Evolutionary conservation across 2,329 filamentous ascomycete species (phyloP).

Genomic region (Pseudopyrenochaeta lycopersici): DNA sequence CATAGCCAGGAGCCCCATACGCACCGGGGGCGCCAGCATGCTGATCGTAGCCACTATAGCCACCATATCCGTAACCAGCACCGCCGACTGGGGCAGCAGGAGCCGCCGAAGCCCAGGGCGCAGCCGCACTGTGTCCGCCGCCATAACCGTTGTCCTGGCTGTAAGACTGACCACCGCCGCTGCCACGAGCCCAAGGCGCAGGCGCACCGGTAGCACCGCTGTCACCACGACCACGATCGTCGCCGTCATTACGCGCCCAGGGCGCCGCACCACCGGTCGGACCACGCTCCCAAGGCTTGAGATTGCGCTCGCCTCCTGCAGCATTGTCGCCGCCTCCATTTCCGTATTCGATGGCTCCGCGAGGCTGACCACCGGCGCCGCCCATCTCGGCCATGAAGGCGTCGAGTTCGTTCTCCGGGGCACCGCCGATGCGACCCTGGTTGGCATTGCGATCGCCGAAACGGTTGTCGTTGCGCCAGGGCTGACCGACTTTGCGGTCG

Average conservation of each 20-base stretch:
- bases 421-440: conserved; percentile 72
- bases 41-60: conserved; percentile 45
- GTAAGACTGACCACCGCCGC: conserved; percentile 42
- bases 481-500: conserved; percentile 87
- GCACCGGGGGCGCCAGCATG: conserved; percentile 49
- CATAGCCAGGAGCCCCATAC: conserved; percentile 54
- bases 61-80: conserved; percentile 55
- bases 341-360: conserved; percentile 74
- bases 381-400: conserved; percentile 98
- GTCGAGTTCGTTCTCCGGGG: conserved; percentile 93
- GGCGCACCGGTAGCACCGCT: conserved; percentile 46
- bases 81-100: conserved; percentile 41
- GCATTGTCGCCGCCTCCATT: conserved; percentile 48
- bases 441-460: conserved; percentile 58
- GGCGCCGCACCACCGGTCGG: conserved; percentile 85
- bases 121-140: conserved; percentile 41
- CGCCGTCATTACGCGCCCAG: conserved; percentile 65
- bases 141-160: conserved; percentile 35
- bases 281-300: conserved; percentile 88
- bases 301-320: conserved; percentile 61
- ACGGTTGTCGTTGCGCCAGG: conserved; percentile 83
- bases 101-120: conserved; percentile 52
- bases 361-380: conserved; percentile 70
- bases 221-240: conserved; percentile 52
- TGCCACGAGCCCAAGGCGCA: conserved; percentile 51